Conservation (phyloP, 2,329 filamentous ascomycete species). For the Trichoderma atrobrunneum region DNA sequence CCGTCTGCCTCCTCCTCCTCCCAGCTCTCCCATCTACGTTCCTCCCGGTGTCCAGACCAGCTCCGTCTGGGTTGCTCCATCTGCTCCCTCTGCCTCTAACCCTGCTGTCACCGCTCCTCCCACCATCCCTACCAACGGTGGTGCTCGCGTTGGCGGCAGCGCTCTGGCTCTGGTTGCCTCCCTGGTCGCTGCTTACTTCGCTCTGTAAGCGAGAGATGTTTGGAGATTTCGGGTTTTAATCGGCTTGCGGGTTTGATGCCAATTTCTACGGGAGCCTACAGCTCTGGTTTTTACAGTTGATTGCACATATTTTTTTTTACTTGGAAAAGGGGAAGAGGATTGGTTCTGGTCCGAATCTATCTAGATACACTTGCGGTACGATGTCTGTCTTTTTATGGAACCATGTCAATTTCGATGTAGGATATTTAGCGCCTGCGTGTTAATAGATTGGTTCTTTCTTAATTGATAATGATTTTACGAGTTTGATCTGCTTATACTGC, state of each 20-base stretch:
- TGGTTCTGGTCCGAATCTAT: slow-evolving; percentile 13
- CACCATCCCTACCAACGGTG: slow-evolving; percentile 27
- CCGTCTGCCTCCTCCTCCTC: slow-evolving; percentile 26
- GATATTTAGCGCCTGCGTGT: slow-evolving; percentile 18
- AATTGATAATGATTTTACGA: slow-evolving; percentile 18
- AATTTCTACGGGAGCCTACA: slow-evolving; percentile 7
- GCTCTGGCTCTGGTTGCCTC: slow-evolving; percentile 40
- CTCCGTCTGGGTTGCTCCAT: slow-evolving; percentile 24
- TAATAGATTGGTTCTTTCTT: slow-evolving; percentile 18
- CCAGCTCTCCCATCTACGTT: slow-evolving; percentile 27
- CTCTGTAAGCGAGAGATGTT: slow-evolving; percentile 37
- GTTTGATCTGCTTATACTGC: not conserved
- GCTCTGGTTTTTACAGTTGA: slow-evolving; percentile 16
- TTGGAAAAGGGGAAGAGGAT: slow-evolving; percentile 27
- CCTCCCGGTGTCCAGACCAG: slow-evolving; percentile 22
- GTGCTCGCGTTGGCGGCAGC: slow-evolving; percentile 36
- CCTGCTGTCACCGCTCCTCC: slow-evolving; percentile 27
- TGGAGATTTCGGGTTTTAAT: not conserved
- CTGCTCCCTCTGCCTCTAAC: slow-evolving; percentile 22
- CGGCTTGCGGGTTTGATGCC: slow-evolving; percentile 19
- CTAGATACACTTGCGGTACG: slow-evolving; percentile 4
- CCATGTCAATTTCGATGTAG: slow-evolving; percentile 19
- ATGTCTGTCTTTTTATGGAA: slow-evolving; percentile 9
- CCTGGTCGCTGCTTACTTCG: slow-evolving; percentile 41
- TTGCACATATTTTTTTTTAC: slow-evolving; percentile 31